These are phyloP conservation scores for Petunia axillaris DNA, from an alignment of 257 asterid species.

Conservation along the genomic window DNA sequence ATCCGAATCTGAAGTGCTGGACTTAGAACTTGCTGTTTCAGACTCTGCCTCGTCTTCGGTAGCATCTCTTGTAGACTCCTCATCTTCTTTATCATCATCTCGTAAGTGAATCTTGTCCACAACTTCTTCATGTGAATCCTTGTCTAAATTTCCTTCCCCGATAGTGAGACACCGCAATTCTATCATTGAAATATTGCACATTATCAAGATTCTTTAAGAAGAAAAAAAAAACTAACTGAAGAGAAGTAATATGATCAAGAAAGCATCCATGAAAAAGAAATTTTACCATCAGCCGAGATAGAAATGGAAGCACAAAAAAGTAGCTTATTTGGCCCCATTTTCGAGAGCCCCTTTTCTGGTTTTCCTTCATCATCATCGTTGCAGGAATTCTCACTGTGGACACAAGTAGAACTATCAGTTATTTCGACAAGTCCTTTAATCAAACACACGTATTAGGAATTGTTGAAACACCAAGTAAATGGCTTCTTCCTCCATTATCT, in stretches of 20 bases:
- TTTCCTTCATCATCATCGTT: slow-evolving; percentile 22
- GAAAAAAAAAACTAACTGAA: neutral
- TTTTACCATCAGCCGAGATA: slow-evolving; percentile 27
- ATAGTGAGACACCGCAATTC: slow-evolving; percentile 26
- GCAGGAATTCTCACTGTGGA: slow-evolving; percentile 25
- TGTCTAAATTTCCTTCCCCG: slow-evolving; percentile 7
- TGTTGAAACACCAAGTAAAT: slow-evolving; percentile 10
- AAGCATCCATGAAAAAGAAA: neutral
- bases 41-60: neutral
- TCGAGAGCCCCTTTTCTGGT: neutral
- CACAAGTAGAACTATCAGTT: neutral
- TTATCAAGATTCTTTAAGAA: neutral
- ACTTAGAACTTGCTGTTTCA: slow-evolving; percentile 22
- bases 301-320: slow-evolving; percentile 32
- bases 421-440: neutral
- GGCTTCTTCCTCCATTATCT: neutral
- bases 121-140: slow-evolving; percentile 16
- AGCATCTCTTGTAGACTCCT: neutral
- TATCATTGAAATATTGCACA: neutral
- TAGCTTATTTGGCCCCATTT: slow-evolving; percentile 24
- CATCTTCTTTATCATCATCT: neutral
- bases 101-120: slow-evolving; percentile 14
- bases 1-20: slow-evolving; percentile 24
- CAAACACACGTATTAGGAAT: slow-evolving; percentile 8
- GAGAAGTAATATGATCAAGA: slow-evolving; percentile 5